Base-by-base conservation (phyloP, 208 protist species). In the Wallacemonas collosoma region DNA sequence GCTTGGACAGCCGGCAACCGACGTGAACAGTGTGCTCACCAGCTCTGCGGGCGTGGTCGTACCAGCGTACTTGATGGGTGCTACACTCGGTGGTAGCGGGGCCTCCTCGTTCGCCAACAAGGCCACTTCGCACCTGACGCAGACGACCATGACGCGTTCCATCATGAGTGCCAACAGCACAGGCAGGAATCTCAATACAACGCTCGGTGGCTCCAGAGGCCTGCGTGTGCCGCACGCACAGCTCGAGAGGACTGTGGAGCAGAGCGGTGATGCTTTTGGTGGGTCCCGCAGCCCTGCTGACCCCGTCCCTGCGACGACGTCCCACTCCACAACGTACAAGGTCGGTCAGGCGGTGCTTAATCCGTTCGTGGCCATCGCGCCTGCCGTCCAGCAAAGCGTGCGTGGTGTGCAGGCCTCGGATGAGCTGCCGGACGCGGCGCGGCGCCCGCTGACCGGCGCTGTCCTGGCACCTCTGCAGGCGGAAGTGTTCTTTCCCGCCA, bases 311-410 rank as follows among this genome's bases (percentile, higher is more conserved):
- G 15, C 8, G 12, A 45, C 7, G 36, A n/a, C 9, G 45, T 11
- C 39, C 9, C 44, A 26, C 51, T 35, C 7, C n/a, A 60, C 55
- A 15, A 75, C 66, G 7, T 90, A 87, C 73, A 65, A 84, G 12
- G 85, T 90, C 26, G 85, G 85, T 48, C 47, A 73, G 26, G 85
- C 85, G 36, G 82, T 90, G 38, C 62, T 90, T 45, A 90, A 90
- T 73, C 85, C 85, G 26, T 78, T 75, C 67, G 74, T 90, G 43
- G 68, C 63, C 54, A 63, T 90, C 15, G 80, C 85, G 40, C 82
- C 85, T 2, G 73, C 85, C 7, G 85, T 90, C 40, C 85, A 90
- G 68, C 62, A 70, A 43, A 69, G 64, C 12, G 51, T 90, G 26
- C 79, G 79, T 12, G 72, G 60, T 3, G 77, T 87, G 35, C 11